These are phyloP conservation scores for Claviceps sp. DNA, from an alignment of 2,329 filamentous ascomycete genomes.

Conservation along the genomic window DNA sequence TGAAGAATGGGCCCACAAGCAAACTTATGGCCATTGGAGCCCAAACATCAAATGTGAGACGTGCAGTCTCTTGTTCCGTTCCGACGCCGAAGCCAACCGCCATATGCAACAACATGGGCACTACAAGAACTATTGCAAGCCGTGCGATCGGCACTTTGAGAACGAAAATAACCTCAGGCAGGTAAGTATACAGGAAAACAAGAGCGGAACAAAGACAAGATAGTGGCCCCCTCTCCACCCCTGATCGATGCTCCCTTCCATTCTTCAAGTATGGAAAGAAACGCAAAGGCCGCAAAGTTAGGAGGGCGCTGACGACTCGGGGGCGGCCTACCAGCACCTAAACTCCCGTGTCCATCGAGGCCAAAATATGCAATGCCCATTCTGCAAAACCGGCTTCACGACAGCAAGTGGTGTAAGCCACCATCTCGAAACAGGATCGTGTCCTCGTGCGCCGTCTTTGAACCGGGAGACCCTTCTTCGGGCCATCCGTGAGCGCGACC, in stretches of 20 bases:
- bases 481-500: constrained; percentile 32
- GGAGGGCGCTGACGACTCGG: too few species aligned
- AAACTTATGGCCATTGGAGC: constrained; percentile 15
- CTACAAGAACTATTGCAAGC: constrained; percentile 19
- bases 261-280: too few species aligned
- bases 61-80: constrained; percentile 11
- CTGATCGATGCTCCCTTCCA: too few species aligned
- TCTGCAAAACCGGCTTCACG: constrained; percentile 32
- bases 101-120: constrained; percentile 15
- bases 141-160: constrained; percentile 20
- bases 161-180: constrained; percentile 18
- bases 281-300: too few species aligned
- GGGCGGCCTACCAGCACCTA: constrained; percentile 32
- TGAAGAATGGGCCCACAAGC: constrained; percentile 18
- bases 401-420: constrained; percentile 38
- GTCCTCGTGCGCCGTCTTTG: constrained; percentile 27
- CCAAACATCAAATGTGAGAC: constrained; percentile 12
- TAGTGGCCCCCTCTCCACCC: too few species aligned
- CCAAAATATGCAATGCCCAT: constrained; percentile 34
- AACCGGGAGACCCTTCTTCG: constrained; percentile 34
- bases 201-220: background rate
- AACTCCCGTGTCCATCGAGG: constrained; percentile 38
- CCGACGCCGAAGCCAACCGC: constrained; percentile 8
- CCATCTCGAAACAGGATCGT: constrained; percentile 42
- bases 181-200: constrained; percentile 11